Conservation (phyloP, 805 yeast genomes). For the Ogataea saltuana region DNA sequence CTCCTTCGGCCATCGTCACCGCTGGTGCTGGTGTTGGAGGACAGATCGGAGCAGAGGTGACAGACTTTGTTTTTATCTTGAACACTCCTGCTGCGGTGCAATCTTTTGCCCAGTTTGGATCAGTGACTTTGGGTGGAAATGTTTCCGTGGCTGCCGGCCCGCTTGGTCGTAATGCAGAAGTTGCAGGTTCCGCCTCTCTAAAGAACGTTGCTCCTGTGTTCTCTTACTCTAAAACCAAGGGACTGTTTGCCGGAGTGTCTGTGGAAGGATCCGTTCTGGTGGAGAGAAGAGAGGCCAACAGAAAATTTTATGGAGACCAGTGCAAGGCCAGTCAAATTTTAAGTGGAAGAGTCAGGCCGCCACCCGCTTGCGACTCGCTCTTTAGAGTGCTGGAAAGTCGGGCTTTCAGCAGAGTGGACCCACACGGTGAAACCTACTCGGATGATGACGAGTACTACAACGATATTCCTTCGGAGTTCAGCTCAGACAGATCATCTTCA, state of each 20-base stretch:
- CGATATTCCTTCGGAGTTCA: constrained; percentile 72
- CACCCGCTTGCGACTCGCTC: constrained; percentile 85
- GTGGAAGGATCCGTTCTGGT: constrained; percentile 93
- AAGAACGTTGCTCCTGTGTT: constrained; percentile 88
- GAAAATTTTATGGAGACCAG: constrained; percentile 87
- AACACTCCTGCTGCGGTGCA: constrained; percentile 87
- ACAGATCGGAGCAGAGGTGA: constrained; percentile 92
- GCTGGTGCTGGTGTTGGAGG: constrained; percentile 99
- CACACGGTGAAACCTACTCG: constrained; percentile 49
- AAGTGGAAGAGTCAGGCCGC: constrained; percentile 87
- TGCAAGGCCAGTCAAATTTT: constrained; percentile 88
- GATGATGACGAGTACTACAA: constrained; percentile 68
- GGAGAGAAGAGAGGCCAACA: constrained; percentile 96
- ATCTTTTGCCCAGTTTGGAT: constrained; percentile 91
- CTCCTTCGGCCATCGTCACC: constrained; percentile 92
- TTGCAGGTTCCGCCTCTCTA: constrained; percentile 91
- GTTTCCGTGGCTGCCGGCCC: constrained; percentile 97
- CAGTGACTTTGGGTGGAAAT: constrained; percentile 93
- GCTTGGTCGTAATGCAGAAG: constrained; percentile 95
- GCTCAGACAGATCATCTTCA: constrained; percentile 53
- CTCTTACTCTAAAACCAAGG: constrained; percentile 93
- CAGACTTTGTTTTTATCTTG: constrained; percentile 92
- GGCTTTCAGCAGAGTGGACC: constrained; percentile 60
- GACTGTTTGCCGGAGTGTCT: constrained; percentile 95
- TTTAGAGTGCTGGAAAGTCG: constrained; percentile 84